A percentile compares a stretch with the other conserved stretches of the same genome.
phyloP scores from a whole-genome alignment of 2,329 filamentous ascomycete genomes.

The Aspergillus cejpii region DNA sequence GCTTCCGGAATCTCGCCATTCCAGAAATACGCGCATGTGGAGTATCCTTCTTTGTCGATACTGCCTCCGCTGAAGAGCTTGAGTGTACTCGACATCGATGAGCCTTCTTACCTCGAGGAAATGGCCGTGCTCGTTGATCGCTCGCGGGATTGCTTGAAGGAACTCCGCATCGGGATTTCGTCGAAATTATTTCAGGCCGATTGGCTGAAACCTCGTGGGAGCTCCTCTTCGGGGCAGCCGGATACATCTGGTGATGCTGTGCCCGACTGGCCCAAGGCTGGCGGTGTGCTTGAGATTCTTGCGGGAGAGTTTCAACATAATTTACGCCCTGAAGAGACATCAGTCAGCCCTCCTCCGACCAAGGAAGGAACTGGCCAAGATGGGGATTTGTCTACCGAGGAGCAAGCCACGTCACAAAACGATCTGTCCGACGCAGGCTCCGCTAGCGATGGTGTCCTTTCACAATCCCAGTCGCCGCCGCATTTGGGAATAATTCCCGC shows the following conservation, averaged over 20 bases:
- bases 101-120: conserved; percentile 75
- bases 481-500: background rate
- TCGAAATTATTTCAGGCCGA: conserved; percentile 24
- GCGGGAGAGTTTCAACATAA: conserved; percentile 9
- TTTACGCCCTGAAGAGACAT: background rate
- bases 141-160: conserved; percentile 59
- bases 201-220: conserved; percentile 26
- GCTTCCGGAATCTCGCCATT: conserved; percentile 33
- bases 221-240: conserved; percentile 13
- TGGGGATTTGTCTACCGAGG: background rate
- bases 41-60: conserved; percentile 73
- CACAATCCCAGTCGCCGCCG: background rate
- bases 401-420: background rate
- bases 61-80: conserved; percentile 68
- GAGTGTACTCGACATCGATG: conserved; percentile 73
- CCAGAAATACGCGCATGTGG: conserved; percentile 55
- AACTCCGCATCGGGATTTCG: conserved; percentile 68
- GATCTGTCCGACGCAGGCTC: background rate
- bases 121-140: conserved; percentile 70
- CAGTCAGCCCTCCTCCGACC: conserved; percentile 1
- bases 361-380: conserved; percentile 1
- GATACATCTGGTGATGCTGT: conserved; percentile 2
- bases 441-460: background rate
- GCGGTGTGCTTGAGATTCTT: conserved; percentile 32
- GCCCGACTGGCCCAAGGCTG: conserved; percentile 28